These are phyloP conservation scores for Komagataella pastoris DNA, from an alignment of 805 yeast genomes.

Conservation along the genomic window DNA sequence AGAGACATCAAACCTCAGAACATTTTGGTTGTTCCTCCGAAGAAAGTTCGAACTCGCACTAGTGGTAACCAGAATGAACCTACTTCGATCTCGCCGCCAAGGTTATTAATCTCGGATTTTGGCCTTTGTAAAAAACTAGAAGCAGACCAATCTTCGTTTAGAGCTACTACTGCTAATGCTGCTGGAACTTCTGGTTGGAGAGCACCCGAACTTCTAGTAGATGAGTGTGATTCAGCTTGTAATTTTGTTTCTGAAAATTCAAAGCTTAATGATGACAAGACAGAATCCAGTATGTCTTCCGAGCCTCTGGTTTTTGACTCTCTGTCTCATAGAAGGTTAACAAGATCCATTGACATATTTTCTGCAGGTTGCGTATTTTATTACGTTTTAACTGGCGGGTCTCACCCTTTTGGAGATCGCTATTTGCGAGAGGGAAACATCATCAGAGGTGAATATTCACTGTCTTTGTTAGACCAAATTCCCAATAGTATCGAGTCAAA, in stretches of 20 bases:
- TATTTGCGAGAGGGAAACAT: constrained; percentile 84
- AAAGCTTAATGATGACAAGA: background rate
- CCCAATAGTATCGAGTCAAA: constrained; percentile 49
- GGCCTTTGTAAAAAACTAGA: constrained; percentile 91
- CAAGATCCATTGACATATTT: constrained; percentile 86
- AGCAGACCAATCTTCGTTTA: constrained; percentile 82
- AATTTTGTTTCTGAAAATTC: background rate
- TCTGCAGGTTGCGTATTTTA: constrained; percentile 91
- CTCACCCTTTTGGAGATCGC: constrained; percentile 92
- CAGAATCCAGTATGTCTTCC: constrained; percentile 4
- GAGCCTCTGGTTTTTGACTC: constrained; percentile 24
- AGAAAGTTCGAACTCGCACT: constrained; percentile 13
- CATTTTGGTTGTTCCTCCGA: constrained; percentile 69
- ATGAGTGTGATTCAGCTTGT: constrained; percentile 16
- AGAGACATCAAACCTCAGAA: constrained; percentile 93
- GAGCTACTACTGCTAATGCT: constrained; percentile 84
- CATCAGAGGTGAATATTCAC: constrained; percentile 45
- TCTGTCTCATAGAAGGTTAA: constrained; percentile 44
- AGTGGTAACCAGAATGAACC: background rate
- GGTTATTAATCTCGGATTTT: constrained; percentile 86
- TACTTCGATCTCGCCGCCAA: constrained; percentile 3
- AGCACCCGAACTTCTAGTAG: constrained; percentile 76
- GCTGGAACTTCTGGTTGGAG: constrained; percentile 99
- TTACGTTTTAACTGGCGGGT: constrained; percentile 70
- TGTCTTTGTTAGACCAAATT: constrained; percentile 29